Evolutionary conservation across 768 basidiomycete species (phyloP), one percentile per base, ranked within the genome.

Genomic region (Nidularia pulvinata): DNA sequence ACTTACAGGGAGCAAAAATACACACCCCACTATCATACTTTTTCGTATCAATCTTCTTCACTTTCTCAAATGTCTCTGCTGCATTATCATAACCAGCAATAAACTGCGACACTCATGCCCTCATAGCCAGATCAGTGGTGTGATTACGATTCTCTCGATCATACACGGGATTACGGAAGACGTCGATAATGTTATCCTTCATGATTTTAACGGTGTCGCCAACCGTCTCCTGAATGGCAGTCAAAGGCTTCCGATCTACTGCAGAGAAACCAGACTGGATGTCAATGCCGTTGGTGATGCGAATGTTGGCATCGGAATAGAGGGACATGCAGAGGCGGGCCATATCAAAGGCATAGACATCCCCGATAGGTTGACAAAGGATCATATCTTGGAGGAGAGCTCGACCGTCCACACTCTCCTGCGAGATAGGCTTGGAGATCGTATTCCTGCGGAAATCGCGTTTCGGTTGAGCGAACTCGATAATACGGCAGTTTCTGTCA

Each of bases 281-380:
- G 59, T 87, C 84, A 37, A 86, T 63, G n/a, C 73, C 84, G 33
- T 77, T 73, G 6, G 65, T 61, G 43, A 87, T 58, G 37, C 74
- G 74, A 22, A 86, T 57, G 1, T 63, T 59, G 43, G 75, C 64
- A 37, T 80, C 73, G 35, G 55, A 58, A 58, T 73, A 78, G 5
- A 88, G 69, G 0, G 77, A 71, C 63, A 85, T 71, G 0, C 78
- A 71, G 13, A 86, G 62, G 0, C 74, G 75, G 1, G 62, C 80
- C 58, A 85, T 71, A 59, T 84, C 79, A 59, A 88, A 86, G 0
- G 79, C 82, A 46, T 74, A 78, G 44, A 84, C 61, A 11, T 76
- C 73, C 46, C 75, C 75, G 6, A 63, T 65, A 1, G 67, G 49
- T 50, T 77, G 77, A 61, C 76, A 79, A 2, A 86, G 68, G 30